Base-by-base conservation (phyloP, 2,329 filamentous ascomycete genomes). In the Ceratocystis destructans region DNA sequence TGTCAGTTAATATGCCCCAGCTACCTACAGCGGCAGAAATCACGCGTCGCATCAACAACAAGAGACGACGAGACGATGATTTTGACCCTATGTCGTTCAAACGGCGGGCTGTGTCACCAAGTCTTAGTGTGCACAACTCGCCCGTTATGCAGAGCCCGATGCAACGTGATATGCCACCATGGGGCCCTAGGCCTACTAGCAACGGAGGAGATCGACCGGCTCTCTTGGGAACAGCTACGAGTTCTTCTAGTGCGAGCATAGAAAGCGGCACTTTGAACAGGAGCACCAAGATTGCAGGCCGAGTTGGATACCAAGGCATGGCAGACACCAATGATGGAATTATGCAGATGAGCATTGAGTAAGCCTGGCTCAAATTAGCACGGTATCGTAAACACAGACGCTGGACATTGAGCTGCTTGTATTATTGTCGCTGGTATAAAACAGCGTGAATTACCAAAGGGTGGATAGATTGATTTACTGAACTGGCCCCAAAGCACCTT, bases 321-420 rank as follows among this genome's bases (percentile, higher is more conserved):
- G 88, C 84, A 20, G 93, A 96, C 75, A 93, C 93, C n/a, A 90
- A 90, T 73, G 93, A 96, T 74, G 89, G 91, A 1, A 80, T 96
- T 70, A 96, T 96, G 87, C 91, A 93, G 72, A 94, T 97, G 89
- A 96, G 89, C 75, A 96, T 96, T 72, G 92, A 96, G 75, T 96
- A 78, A 68, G 15, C 37, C 12, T 15, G 12, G 10, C 3, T 41
- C 12, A 15, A 41, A 15, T 41, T 15, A 4, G 37, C 37, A 41
- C 37, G 37, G 37, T 15, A 41, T 41, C 15, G 37, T 41, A 41
- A 12, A 41, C 37, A 4, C 37, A 41, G 37, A 41, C 37, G 37
- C 37, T 3, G 37, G 37, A 10, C 12, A 41, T 5, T 1, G 37
- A 15, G 37, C 12, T 41, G 37, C 37, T 41, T 41, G 37, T 41